A percentile compares a stretch with the other conserved stretches of the same genome.
Evolutionary conservation across 257 asterid species (phyloP).

Genomic region (Capsicum rhomboideum): DNA sequence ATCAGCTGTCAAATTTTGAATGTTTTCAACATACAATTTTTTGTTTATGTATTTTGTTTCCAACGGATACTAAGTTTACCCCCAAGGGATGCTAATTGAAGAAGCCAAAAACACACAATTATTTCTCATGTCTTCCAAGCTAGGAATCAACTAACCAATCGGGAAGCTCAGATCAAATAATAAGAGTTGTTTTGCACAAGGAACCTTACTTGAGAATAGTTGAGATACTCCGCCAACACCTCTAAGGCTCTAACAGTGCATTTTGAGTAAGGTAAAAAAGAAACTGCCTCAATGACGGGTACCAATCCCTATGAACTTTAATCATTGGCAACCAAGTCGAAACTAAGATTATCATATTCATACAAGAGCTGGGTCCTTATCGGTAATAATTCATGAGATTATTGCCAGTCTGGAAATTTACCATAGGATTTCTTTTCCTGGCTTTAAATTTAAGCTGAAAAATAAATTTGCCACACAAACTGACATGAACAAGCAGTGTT

Average conservation of each 20-base stretch:
- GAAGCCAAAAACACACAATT: background rate
- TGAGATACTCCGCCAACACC: background rate
- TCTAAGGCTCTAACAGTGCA: background rate
- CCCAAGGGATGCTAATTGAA: background rate
- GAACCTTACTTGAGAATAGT: background rate
- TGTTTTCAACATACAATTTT: background rate
- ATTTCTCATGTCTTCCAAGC: background rate
- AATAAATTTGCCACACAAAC: background rate
- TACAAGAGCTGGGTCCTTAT: background rate
- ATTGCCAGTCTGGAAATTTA: background rate
- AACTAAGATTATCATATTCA: background rate
- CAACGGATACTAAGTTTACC: background rate
- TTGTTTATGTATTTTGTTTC: background rate
- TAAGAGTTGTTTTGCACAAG: background rate
- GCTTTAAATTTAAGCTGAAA: background rate
- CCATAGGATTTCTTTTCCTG: background rate
- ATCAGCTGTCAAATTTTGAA: background rate
- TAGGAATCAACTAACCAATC: background rate
- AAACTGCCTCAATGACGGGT: background rate
- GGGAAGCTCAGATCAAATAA: background rate
- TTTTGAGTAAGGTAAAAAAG: background rate
- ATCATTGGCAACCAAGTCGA: background rate
- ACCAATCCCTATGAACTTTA: background rate
- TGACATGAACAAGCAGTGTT: constrained; percentile 16
- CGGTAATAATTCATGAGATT: background rate